Conservation (phyloP, 352 stramenopile species). For the Peronospora tabacina region DNA sequence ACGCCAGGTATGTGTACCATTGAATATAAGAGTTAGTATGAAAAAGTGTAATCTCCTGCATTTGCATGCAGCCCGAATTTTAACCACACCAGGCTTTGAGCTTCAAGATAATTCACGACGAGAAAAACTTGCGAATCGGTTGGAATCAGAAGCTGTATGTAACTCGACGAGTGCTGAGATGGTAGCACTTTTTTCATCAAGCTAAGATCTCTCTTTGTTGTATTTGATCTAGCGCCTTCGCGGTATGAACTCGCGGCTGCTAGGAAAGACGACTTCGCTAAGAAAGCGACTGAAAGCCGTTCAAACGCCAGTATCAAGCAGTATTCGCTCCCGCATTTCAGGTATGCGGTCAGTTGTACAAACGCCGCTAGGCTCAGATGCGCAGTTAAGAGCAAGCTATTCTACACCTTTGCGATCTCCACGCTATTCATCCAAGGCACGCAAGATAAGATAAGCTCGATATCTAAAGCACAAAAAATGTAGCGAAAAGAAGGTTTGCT, state of each 20-base stretch:
- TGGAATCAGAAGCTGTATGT: constrained; percentile 56
- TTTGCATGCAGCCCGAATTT: constrained; percentile 32
- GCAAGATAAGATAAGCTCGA: constrained; percentile 25
- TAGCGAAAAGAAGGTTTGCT: too few relatives aligned
- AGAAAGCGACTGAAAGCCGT: constrained; percentile 28
- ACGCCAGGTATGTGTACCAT: constrained; percentile 32
- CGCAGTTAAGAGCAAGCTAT: constrained; percentile 72
- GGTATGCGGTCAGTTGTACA: constrained; percentile 38
- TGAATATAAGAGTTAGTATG: background rate
- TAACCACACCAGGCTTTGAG: constrained; percentile 49
- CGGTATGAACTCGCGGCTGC: constrained; percentile 13
- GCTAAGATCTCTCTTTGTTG: background rate
- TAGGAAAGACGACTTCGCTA: constrained; percentile 17
- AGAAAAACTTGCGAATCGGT: constrained; percentile 53
- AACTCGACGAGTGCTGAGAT: background rate
- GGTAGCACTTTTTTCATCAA: background rate
- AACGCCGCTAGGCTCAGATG: constrained; percentile 50
- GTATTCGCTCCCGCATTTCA: constrained; percentile 45
- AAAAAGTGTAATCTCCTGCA: background rate
- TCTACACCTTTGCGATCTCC: constrained; percentile 44
- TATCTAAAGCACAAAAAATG: constrained; percentile 4
- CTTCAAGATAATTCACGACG: constrained; percentile 51
- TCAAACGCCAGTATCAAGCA: constrained; percentile 23
- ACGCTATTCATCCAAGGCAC: constrained; percentile 20
- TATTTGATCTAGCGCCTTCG: constrained; percentile 19